These are phyloP conservation scores for Kwoniella sp. DNA, from an alignment of 768 basidiomycete genomes.

Conservation along the genomic window DNA sequence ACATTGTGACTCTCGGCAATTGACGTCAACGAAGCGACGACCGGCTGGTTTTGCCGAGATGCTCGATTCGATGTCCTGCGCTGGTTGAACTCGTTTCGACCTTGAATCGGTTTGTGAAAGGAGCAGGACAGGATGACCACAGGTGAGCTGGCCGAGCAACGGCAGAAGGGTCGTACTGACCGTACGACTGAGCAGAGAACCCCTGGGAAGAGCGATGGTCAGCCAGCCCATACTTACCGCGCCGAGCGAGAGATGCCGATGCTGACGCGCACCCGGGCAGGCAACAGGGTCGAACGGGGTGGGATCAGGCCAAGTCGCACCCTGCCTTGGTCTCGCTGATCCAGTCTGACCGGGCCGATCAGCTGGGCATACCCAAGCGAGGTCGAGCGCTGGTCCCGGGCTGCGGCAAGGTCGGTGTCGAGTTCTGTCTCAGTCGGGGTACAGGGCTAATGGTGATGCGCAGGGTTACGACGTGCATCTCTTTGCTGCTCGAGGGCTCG, in stretches of 20 bases:
- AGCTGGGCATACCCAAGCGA: slow-evolving; percentile 20
- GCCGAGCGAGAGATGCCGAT: too few relatives aligned
- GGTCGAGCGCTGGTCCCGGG: slow-evolving; percentile 34
- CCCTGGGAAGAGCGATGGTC: slow-evolving; percentile 29
- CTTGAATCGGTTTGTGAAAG: too few relatives aligned
- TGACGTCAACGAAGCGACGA: too few relatives aligned
- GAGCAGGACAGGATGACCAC: too few relatives aligned
- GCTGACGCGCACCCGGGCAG: background rate
- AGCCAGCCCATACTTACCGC: background rate
- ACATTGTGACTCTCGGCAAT: too few relatives aligned
- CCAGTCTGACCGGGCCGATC: background rate
- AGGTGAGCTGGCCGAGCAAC: too few relatives aligned
- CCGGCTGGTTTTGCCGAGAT: too few relatives aligned
- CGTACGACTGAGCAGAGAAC: background rate
- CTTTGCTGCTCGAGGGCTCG: slow-evolving; percentile 31
- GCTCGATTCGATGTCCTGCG: too few relatives aligned
- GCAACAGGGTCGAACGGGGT: slow-evolving; percentile 22
- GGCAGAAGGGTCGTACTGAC: too few relatives aligned
- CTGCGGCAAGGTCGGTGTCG: slow-evolving; percentile 24
- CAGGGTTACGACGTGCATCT: slow-evolving; percentile 45
- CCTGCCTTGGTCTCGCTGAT: slow-evolving; percentile 11
- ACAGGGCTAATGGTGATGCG: background rate
- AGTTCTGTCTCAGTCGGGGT: background rate
- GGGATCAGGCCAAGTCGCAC: slow-evolving; percentile 31
- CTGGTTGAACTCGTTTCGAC: too few relatives aligned